phyloP scores from a whole-genome alignment of 768 basidiomycete species.

The Austroboletus eburneus region DNA sequence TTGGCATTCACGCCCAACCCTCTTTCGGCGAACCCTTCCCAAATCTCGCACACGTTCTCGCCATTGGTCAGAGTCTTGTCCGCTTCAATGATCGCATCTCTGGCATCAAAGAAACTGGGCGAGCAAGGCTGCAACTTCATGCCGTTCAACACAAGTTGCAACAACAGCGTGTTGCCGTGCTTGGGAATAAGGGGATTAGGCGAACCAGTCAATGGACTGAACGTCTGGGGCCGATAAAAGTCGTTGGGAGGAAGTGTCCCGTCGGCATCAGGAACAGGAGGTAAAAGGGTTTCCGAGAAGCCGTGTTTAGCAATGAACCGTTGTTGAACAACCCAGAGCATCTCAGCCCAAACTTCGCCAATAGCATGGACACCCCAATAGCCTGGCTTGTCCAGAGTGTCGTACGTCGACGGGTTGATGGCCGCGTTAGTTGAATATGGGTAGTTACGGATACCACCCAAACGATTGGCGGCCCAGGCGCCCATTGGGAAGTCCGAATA shows the following conservation, averaged over 20 bases:
- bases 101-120: conserved; percentile 86
- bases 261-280: conserved; percentile 61
- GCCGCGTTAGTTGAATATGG: conserved; percentile 73
- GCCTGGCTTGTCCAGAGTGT: conserved; percentile 89
- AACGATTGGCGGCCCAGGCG: conserved; percentile 85
- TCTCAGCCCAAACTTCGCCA: conserved; percentile 94
- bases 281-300: conserved; percentile 75
- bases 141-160: conserved; percentile 82
- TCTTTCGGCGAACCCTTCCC: conserved; percentile 77
- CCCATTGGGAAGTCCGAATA: conserved; percentile 91
- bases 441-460: conserved; percentile 80
- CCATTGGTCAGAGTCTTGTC: conserved; percentile 88
- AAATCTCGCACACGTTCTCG: conserved; percentile 86
- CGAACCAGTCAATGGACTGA: conserved; percentile 28
- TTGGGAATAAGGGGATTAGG: conserved; percentile 65
- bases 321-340: conserved; percentile 78
- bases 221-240: conserved; percentile 58
- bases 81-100: conserved; percentile 87
- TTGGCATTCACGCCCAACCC: conserved; percentile 78
- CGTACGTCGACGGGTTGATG: conserved; percentile 89
- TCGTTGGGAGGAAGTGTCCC: conserved; percentile 60
- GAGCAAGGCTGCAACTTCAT: conserved; percentile 97
- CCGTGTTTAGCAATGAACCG: conserved; percentile 78
- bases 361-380: conserved; percentile 94
- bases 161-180: conserved; percentile 83